A percentile compares a stretch with the other conserved stretches of the same genome.
Evolutionary conservation across 2,329 filamentous ascomycete genomes (phyloP).

Genomic region (Pyrenochaeta sp.): DNA sequence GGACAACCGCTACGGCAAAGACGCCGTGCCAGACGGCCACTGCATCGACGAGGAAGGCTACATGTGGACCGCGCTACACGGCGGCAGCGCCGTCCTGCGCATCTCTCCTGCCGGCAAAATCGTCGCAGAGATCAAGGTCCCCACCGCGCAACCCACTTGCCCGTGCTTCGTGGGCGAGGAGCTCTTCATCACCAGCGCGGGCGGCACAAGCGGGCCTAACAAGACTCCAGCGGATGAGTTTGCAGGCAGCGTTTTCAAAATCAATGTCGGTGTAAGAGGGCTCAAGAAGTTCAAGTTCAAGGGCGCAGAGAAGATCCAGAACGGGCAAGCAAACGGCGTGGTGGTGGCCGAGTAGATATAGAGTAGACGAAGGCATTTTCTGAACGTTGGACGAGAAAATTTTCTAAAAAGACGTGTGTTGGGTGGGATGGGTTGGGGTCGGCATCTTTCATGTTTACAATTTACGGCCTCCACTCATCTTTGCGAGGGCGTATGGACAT

Average conservation of each 20-base stretch:
- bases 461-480: too few relatives aligned
- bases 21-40: slow-evolving; percentile 78
- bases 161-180: slow-evolving; percentile 77
- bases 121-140: slow-evolving; percentile 76
- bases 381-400: too few relatives aligned
- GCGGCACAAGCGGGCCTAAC: slow-evolving; percentile 53
- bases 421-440: not conserved
- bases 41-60: slow-evolving; percentile 83
- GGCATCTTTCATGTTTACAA: too few relatives aligned
- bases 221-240: slow-evolving; percentile 70
- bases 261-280: slow-evolving; percentile 77
- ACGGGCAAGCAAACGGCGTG: slow-evolving; percentile 37
- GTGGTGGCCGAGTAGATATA: slow-evolving; percentile 35
- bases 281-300: slow-evolving; percentile 48
- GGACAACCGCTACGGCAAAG: slow-evolving; percentile 56
- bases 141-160: slow-evolving; percentile 82
- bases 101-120: slow-evolving; percentile 74
- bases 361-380: too few relatives aligned
- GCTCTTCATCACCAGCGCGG: slow-evolving; percentile 80
- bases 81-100: slow-evolving; percentile 76
- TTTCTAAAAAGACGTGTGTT: too few relatives aligned
- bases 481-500: not conserved
- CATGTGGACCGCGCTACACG: slow-evolving; percentile 89
- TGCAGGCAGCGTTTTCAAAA: slow-evolving; percentile 75
- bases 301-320: slow-evolving; percentile 36